Conservation (phyloP, 768 basidiomycete genomes). For the Lyophyllum atratum region DNA sequence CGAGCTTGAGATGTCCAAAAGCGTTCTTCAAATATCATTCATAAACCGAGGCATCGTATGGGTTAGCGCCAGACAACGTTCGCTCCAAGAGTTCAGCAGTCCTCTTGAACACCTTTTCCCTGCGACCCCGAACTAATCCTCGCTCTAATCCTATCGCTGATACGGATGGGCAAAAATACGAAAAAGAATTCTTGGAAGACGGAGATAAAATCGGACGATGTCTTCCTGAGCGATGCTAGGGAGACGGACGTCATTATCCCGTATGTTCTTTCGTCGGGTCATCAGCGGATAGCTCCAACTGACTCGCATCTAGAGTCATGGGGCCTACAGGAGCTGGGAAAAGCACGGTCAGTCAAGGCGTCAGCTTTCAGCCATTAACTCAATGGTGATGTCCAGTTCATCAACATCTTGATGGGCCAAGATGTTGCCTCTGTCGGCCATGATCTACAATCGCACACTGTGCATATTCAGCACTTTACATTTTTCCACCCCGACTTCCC, state of each 20-base stretch:
- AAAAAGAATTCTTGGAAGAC: constrained; percentile 11
- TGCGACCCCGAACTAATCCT: too few species aligned
- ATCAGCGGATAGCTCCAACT: background rate
- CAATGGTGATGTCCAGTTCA: constrained; percentile 20
- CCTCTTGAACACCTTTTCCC: too few species aligned
- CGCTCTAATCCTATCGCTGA: too few species aligned
- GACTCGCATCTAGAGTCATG: constrained; percentile 10
- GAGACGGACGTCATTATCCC: constrained; percentile 16
- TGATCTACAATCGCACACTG: constrained; percentile 19
- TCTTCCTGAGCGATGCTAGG: constrained; percentile 13
- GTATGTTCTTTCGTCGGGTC: constrained; percentile 2
- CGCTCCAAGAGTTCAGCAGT: too few species aligned
- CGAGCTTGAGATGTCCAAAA: too few species aligned
- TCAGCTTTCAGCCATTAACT: background rate
- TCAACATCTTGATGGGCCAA: constrained; percentile 23
- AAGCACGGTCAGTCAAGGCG: constrained; percentile 18
- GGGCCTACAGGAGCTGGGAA: constrained; percentile 22
- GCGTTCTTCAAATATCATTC: too few species aligned
- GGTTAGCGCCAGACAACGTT: too few species aligned
- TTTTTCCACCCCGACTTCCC: constrained; percentile 13
- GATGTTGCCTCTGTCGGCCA: constrained; percentile 15
- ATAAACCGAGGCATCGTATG: too few species aligned
- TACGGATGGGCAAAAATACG: too few species aligned
- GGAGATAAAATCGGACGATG: constrained; percentile 15
- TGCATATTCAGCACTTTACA: constrained; percentile 19